Evolutionary conservation across 805 yeast genomes (phyloP).

Genomic region (Kodamaea kakaduensis): DNA sequence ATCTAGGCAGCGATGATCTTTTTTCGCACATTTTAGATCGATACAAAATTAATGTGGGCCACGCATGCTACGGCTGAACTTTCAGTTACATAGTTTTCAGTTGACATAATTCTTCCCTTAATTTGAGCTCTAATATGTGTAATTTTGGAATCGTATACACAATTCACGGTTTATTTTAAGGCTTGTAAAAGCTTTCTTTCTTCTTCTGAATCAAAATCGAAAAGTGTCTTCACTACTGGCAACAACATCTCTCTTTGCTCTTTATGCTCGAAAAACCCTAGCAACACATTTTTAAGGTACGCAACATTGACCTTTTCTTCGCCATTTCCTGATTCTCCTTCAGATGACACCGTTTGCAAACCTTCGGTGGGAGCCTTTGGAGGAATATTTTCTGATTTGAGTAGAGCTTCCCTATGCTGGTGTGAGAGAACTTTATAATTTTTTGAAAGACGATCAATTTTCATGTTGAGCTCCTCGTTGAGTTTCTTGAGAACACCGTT

Average conservation of each 20-base stretch:
- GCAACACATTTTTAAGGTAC: conserved; percentile 81
- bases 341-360: conserved; percentile 16
- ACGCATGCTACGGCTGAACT: not conserved
- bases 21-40: too few species aligned
- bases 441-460: conserved; percentile 64
- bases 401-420: conserved; percentile 42
- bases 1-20: too few species aligned
- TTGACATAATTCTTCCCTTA: not conserved
- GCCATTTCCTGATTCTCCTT: conserved; percentile 35
- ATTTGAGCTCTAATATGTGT: not conserved
- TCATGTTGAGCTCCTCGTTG: conserved; percentile 65
- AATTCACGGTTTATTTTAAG: conserved; percentile 24
- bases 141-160: not conserved
- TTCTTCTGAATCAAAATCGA: conserved; percentile 66
- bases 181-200: conserved; percentile 67
- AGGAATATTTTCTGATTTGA: conserved; percentile 16
- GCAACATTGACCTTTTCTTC: conserved; percentile 46
- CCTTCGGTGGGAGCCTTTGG: conserved; percentile 12
- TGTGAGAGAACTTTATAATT: conserved; percentile 62
- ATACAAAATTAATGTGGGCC: not conserved
- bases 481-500: conserved; percentile 52
- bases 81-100: not conserved
- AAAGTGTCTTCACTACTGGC: conserved; percentile 78
- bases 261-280: conserved; percentile 86
- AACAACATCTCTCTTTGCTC: conserved; percentile 85